phyloP scores from a whole-genome alignment of 2,329 filamentous ascomycete species.

The Penicillium olsonii region DNA sequence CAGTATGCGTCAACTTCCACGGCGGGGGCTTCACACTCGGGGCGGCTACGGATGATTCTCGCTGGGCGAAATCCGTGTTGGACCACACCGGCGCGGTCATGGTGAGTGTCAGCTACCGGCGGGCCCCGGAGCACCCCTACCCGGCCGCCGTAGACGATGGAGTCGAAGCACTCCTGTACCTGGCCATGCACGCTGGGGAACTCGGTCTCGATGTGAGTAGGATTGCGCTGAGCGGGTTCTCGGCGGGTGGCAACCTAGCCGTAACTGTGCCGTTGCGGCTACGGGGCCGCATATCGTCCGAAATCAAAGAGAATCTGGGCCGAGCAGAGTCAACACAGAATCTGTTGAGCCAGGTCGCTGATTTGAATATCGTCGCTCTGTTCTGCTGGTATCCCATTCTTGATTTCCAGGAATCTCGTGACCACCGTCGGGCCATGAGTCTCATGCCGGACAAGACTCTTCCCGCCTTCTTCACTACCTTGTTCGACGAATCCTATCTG shows the following conservation, averaged over 20 bases:
- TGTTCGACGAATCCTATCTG: slow-evolving; percentile 53
- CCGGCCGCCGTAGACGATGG: slow-evolving; percentile 66
- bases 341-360: slow-evolving; percentile 38
- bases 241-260: slow-evolving; percentile 63
- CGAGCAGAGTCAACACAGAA: slow-evolving; percentile 37
- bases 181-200: slow-evolving; percentile 57
- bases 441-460: slow-evolving; percentile 54
- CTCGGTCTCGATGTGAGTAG: slow-evolving; percentile 59
- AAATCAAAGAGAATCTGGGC: slow-evolving; percentile 26
- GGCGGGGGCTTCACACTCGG: slow-evolving; percentile 65
- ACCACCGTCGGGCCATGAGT: slow-evolving; percentile 58
- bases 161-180: slow-evolving; percentile 61
- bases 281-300: slow-evolving; percentile 40
- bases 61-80: slow-evolving; percentile 61
- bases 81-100: slow-evolving; percentile 59
- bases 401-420: slow-evolving; percentile 63
- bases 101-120: slow-evolving; percentile 62
- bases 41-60: slow-evolving; percentile 60
- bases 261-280: slow-evolving; percentile 63
- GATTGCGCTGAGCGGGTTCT: slow-evolving; percentile 63
- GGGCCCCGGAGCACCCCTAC: slow-evolving; percentile 63
- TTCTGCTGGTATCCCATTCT: slow-evolving; percentile 65
- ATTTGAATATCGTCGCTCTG: slow-evolving; percentile 56
- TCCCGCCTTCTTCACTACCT: slow-evolving; percentile 48
- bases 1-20: slow-evolving; percentile 65